Percentiles rank a stretch among this genome's conserved stretches.
These are phyloP conservation scores for Fraxinus albicans DNA, from an alignment of 305 asterid genomes.

Conservation along the genomic window DNA sequence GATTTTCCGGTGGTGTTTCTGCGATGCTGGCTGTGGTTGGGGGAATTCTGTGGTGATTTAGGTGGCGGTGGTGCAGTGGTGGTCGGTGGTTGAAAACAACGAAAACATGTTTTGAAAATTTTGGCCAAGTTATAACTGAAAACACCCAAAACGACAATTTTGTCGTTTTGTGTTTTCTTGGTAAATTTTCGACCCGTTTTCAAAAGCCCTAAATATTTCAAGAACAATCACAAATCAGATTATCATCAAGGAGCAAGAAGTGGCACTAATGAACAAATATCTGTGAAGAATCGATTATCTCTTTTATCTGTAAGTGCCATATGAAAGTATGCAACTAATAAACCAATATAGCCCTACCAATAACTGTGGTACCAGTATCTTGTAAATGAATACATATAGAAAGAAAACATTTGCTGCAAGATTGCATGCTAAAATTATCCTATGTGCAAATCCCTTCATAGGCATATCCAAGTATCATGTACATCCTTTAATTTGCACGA, in stretches of 20 bases:
- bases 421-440: too few species aligned
- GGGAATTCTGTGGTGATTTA: too few species aligned
- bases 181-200: too few species aligned
- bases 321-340: conserved; percentile 8
- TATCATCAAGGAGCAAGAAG: conserved; percentile 11
- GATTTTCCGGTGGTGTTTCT: too few species aligned
- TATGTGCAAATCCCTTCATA: background rate
- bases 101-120: too few species aligned
- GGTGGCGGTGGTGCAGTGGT: too few species aligned
- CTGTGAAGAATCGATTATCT: conserved; percentile 18
- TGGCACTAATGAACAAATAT: conserved; percentile 27
- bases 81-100: too few species aligned
- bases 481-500: conserved; percentile 23
- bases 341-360: background rate
- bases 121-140: too few species aligned
- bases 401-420: conserved; percentile 9
- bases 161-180: too few species aligned
- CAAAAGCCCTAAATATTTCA: background rate
- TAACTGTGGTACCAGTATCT: conserved; percentile 13
- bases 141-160: too few species aligned
- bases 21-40: too few species aligned
- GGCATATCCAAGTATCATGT: conserved; percentile 8
- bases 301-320: conserved; percentile 8
- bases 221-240: background rate
- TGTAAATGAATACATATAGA: conserved; percentile 18